Percentiles rank a stretch among this genome's conserved stretches.
These are phyloP conservation scores for Chlamydomonas reinhardtii DNA, from an alignment of 163 green algal species.

Conservation along the genomic window DNA sequence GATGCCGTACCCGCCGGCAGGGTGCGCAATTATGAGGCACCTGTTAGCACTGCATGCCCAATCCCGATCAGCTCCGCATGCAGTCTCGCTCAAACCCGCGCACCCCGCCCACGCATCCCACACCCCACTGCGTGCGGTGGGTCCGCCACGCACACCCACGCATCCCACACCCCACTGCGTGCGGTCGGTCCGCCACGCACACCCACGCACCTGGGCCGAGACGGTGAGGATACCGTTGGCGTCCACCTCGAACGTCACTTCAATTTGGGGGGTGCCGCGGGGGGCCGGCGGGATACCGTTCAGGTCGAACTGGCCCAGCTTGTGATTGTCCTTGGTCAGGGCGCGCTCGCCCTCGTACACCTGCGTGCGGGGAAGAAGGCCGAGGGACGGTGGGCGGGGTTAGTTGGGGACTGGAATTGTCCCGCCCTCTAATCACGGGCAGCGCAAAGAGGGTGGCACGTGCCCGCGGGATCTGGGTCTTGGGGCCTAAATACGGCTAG, in stretches of 20 bases:
- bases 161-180: no score
- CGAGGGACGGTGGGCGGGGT: neutral
- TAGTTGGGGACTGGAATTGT: neutral
- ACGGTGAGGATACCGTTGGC: slow-evolving; percentile 69
- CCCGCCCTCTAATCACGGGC: no score
- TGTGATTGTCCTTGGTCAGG: slow-evolving; percentile 65
- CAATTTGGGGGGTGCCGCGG: slow-evolving; percentile 62
- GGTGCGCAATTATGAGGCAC: no score
- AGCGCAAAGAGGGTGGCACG: no score
- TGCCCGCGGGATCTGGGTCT: no score
- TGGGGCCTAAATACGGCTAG: no score
- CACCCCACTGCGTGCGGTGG: no score
- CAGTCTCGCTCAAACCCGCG: no score
- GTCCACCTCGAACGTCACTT: slow-evolving; percentile 71
- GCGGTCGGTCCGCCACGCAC: neutral
- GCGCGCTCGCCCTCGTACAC: slow-evolving; percentile 62
- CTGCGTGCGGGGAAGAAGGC: neutral
- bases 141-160: neutral
- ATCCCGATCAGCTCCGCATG: no score
- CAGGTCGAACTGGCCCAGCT: slow-evolving; percentile 69
- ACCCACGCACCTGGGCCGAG: slow-evolving; percentile 71
- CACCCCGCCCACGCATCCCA: no score
- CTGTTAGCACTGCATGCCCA: no score
- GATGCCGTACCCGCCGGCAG: no score
- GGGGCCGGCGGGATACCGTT: slow-evolving; percentile 61